Evolutionary conservation across 108 stramenopile species (phyloP).

Genomic region (Discostella pseudostelligera): DNA sequence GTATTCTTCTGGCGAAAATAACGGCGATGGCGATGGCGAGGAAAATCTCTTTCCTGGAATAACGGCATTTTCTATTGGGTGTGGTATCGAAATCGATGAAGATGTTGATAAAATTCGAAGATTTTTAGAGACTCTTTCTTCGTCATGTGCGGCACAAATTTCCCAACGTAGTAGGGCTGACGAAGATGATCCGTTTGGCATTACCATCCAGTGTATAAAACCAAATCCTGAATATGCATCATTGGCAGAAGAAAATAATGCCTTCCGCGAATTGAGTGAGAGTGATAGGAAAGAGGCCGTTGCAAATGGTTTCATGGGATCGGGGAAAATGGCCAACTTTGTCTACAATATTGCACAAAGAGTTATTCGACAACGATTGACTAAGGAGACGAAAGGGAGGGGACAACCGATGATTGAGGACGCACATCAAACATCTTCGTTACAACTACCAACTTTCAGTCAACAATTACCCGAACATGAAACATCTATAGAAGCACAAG

Average conservation of each 20-base stretch:
- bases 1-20: neutral
- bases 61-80: constrained; percentile 49
- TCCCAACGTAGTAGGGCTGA: too few species aligned
- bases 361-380: constrained; percentile 28
- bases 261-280: constrained; percentile 50
- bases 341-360: constrained; percentile 26
- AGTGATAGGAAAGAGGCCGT: constrained; percentile 49
- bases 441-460: neutral
- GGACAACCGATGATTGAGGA: neutral
- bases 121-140: constrained; percentile 48
- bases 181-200: neutral
- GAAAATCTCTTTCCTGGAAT: constrained; percentile 42
- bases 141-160: constrained; percentile 8
- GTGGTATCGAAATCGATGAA: constrained; percentile 49
- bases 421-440: neutral
- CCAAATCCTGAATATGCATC: constrained; percentile 58
- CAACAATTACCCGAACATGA: constrained; percentile 9
- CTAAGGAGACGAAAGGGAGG: constrained; percentile 12
- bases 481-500: neutral
- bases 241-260: constrained; percentile 68
- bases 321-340: constrained; percentile 78
- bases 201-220: constrained; percentile 44
- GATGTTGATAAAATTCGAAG: constrained; percentile 53
- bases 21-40: constrained; percentile 10
- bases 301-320: constrained; percentile 54